Conservation (phyloP, 2,329 filamentous ascomycete species). For the Westerdykella ornata region DNA sequence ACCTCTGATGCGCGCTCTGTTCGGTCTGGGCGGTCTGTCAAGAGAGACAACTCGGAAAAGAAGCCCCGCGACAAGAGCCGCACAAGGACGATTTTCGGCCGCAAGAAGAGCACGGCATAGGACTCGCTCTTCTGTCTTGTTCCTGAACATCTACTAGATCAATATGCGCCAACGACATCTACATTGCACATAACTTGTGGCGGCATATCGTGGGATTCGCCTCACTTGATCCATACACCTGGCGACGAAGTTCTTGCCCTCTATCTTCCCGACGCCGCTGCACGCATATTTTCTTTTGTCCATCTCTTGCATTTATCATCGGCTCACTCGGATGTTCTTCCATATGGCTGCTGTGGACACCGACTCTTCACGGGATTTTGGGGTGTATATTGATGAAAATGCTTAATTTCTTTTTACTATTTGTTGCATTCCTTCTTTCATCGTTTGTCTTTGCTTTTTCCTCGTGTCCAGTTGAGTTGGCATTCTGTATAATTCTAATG, state of each 20-base stretch:
- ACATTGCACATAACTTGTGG: conserved; percentile 24
- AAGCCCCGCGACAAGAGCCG: conserved; percentile 70
- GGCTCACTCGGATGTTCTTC: conserved; percentile 4
- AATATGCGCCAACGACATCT: conserved; percentile 31
- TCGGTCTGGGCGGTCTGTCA: conserved; percentile 43
- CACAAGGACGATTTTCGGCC: conserved; percentile 65
- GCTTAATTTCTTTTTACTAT: conserved; percentile 1
- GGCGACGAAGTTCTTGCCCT: not conserved
- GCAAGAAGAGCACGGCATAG: conserved; percentile 43
- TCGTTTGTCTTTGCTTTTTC: conserved; percentile 1
- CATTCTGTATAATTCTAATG: not conserved
- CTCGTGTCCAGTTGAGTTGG: conserved; percentile 1
- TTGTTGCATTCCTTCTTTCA: not conserved
- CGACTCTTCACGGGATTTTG: not conserved
- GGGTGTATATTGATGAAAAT: conserved; percentile 8
- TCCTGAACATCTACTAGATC: conserved; percentile 10
- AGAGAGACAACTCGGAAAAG: conserved; percentile 45
- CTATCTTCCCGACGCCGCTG: not conserved
- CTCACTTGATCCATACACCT: not conserved
- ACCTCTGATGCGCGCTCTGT: conserved; percentile 38
- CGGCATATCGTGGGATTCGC: conserved; percentile 23
- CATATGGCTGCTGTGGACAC: conserved; percentile 5
- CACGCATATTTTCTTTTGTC: conserved; percentile 6
- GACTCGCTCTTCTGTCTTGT: conserved; percentile 4
- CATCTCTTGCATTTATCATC: conserved; percentile 2